Evolutionary conservation across 148 eudicot genomes (phyloP).

Genomic region (Rheum nobile): DNA sequence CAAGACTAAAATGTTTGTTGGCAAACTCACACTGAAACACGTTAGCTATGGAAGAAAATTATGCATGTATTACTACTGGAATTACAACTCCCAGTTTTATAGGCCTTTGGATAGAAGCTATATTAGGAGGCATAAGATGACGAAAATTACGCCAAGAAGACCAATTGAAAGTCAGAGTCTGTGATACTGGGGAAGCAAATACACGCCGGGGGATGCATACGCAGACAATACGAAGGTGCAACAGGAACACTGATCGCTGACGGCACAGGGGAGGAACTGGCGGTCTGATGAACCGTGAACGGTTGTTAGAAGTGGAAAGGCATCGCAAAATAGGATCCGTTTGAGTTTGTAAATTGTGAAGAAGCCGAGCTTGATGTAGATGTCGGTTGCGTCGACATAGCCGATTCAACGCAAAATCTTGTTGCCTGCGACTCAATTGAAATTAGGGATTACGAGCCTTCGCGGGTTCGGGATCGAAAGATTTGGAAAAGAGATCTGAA

Average conservation of each 20-base stretch:
- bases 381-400: conserved; percentile 33
- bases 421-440: background rate
- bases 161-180: conserved; percentile 25
- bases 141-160: background rate
- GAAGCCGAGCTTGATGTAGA: conserved; percentile 30
- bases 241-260: conserved; percentile 9
- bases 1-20: no score
- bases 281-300: conserved; percentile 33
- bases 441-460: background rate
- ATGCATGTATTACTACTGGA: no score
- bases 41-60: no score
- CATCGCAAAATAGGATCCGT: conserved; percentile 57
- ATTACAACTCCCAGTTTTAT: no score
- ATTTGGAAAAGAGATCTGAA: background rate
- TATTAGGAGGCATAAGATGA: background rate
- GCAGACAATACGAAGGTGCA: conserved; percentile 19
- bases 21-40: no score
- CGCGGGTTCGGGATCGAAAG: background rate
- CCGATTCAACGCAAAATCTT: background rate
- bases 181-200: conserved; percentile 76
- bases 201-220: conserved; percentile 28
- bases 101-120: no score
- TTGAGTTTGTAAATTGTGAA: conserved; percentile 47
- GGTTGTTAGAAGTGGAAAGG: conserved; percentile 78
- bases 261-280: conserved; percentile 15